phyloP scores from a whole-genome alignment of 2,329 filamentous ascomycete genomes.

The Sclerotinia nivalis region DNA sequence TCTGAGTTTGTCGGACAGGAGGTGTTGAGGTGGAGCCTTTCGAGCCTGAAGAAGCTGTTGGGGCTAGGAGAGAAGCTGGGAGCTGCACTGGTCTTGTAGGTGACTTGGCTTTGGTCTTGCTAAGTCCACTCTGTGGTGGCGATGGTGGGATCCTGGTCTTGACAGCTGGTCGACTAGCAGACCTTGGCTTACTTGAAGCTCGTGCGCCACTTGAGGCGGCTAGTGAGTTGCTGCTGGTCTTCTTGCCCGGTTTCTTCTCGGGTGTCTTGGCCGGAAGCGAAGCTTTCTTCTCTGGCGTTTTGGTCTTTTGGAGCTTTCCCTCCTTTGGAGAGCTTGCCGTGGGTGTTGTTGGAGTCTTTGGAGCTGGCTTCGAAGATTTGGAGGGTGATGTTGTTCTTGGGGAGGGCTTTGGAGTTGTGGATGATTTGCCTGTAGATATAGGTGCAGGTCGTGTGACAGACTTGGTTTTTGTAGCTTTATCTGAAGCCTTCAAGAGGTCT shows the following conservation, averaged over 20 bases:
- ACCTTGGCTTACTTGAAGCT: slow-evolving; percentile 33
- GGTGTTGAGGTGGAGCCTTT: slow-evolving; percentile 51
- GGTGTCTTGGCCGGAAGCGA: slow-evolving; percentile 38
- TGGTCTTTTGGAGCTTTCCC: slow-evolving; percentile 26
- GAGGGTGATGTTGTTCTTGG: slow-evolving; percentile 24
- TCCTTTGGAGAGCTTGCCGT: neutral
- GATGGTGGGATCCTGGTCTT: slow-evolving; percentile 37
- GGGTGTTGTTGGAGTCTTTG: slow-evolving; percentile 23
- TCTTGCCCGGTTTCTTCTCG: slow-evolving; percentile 32
- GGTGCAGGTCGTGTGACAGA: slow-evolving; percentile 12
- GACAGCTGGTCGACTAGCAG: slow-evolving; percentile 26
- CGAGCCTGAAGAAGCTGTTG: slow-evolving; percentile 68
- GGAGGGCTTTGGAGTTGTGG: slow-evolving; percentile 11
- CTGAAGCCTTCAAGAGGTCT: neutral
- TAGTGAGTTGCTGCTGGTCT: slow-evolving; percentile 29
- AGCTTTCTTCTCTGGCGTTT: slow-evolving; percentile 29
- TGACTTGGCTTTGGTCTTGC: slow-evolving; percentile 65
- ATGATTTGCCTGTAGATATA: slow-evolving; percentile 19
- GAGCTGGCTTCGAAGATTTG: slow-evolving; percentile 28
- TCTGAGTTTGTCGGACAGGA: slow-evolving; percentile 46
- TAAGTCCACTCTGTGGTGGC: slow-evolving; percentile 44
- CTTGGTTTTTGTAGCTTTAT: slow-evolving; percentile 17
- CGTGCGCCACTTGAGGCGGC: slow-evolving; percentile 30
- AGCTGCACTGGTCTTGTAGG: slow-evolving; percentile 68
- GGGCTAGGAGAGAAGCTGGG: slow-evolving; percentile 66